Conservation (phyloP, 2,329 filamentous ascomycete species). For the Polytolypa hystricis region DNA sequence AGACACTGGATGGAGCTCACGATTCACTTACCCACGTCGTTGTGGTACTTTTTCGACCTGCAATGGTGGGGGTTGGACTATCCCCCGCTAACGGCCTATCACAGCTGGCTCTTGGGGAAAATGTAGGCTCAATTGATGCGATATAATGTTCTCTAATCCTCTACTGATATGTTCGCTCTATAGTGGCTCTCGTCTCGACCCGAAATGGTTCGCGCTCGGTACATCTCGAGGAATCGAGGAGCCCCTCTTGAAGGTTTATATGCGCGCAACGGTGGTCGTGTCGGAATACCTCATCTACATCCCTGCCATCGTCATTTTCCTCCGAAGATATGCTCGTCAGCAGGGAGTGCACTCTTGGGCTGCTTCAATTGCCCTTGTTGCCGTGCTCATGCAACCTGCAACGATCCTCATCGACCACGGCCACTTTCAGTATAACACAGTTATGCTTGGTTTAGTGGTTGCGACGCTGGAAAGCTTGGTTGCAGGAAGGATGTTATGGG, state of each 20-base stretch:
- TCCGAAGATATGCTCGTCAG: slow-evolving; percentile 66
- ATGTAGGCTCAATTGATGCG: slow-evolving; percentile 42
- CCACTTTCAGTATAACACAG: slow-evolving; percentile 96
- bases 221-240: slow-evolving; percentile 74
- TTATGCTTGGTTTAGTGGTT: slow-evolving; percentile 87
- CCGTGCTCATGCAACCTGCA: slow-evolving; percentile 82
- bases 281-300: slow-evolving; percentile 88
- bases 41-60: slow-evolving; percentile 97
- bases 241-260: slow-evolving; percentile 75
- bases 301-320: slow-evolving; percentile 74
- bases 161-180: background rate
- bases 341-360: slow-evolving; percentile 73
- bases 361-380: slow-evolving; percentile 71
- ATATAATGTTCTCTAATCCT: background rate
- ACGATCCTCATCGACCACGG: slow-evolving; percentile 90
- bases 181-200: slow-evolving; percentile 63
- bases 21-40: slow-evolving; percentile 72
- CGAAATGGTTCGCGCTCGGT: slow-evolving; percentile 77
- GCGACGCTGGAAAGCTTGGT: slow-evolving; percentile 82
- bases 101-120: slow-evolving; percentile 89
- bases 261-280: slow-evolving; percentile 81
- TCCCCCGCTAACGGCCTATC: slow-evolving; percentile 92
- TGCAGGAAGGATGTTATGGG: slow-evolving; percentile 74
- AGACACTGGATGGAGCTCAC: slow-evolving; percentile 99
- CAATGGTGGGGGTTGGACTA: slow-evolving; percentile 98